phyloP scores from a whole-genome alignment of 2,329 filamentous ascomycete species.

The Allantophomopsis cytisporea region DNA sequence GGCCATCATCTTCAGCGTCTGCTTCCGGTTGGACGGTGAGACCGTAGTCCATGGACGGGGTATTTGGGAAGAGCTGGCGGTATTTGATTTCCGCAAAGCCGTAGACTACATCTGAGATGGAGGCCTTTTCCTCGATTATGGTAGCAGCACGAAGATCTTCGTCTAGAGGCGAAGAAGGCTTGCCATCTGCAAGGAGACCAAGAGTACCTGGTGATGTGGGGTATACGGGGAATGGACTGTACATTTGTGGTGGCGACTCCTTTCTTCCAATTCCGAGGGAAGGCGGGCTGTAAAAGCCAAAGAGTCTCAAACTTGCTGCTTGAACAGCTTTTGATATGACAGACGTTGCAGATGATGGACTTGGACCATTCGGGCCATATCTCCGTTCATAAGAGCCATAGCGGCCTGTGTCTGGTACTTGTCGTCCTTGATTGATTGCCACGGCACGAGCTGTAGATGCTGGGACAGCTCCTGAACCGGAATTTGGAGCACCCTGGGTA shows the following conservation, averaged over 20 bases:
- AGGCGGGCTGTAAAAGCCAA: constrained; percentile 56
- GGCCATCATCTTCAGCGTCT: constrained; percentile 55
- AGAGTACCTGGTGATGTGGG: constrained; percentile 48
- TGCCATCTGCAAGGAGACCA: constrained; percentile 56
- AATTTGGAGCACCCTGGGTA: constrained; percentile 58
- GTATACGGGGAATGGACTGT: constrained; percentile 75
- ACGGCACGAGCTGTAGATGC: constrained; percentile 57
- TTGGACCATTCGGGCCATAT: constrained; percentile 49
- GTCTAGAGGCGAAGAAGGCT: constrained; percentile 46
- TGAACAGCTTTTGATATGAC: constrained; percentile 92
- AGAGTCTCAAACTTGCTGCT: constrained; percentile 68
- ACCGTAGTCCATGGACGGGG: constrained; percentile 63
- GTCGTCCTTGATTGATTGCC: constrained; percentile 56
- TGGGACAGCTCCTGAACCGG: constrained; percentile 55
- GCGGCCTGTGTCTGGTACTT: constrained; percentile 45
- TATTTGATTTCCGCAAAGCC: constrained; percentile 98
- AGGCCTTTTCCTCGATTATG: constrained; percentile 81
- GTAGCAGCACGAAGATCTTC: constrained; percentile 71
- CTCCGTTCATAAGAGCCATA: constrained; percentile 71
- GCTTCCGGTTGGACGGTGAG: constrained; percentile 41
- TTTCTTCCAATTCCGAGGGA: constrained; percentile 45
- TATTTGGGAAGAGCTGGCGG: constrained; percentile 83
- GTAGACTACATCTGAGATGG: constrained; percentile 89
- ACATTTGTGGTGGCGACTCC: constrained; percentile 59
- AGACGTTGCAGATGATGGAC: constrained; percentile 64